phyloP scores from a whole-genome alignment of 169 alveolate genomes.

The Cryptosporidium ryanae region DNA sequence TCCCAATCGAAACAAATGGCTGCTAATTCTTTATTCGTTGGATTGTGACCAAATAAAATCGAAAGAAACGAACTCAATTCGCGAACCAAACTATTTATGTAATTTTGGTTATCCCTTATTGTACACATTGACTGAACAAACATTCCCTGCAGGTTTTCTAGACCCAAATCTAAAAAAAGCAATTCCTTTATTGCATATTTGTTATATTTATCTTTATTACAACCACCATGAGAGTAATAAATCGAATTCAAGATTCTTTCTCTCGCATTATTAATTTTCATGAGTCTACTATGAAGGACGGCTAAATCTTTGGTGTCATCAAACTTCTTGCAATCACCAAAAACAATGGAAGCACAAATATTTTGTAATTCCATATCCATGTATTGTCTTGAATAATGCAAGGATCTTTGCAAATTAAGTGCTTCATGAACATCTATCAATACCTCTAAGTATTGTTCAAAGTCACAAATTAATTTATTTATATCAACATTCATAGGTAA shows the following conservation, averaged over 20 bases:
- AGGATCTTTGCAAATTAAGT: conserved; percentile 80
- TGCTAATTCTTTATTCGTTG: conserved; percentile 76
- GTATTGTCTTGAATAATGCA: conserved; percentile 79
- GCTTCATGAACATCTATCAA: conserved; percentile 85
- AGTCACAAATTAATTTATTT: conserved; percentile 74
- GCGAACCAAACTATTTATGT: conserved; percentile 15
- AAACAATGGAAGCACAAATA: conserved; percentile 38
- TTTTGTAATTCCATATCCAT: conserved; percentile 74
- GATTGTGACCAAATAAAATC: conserved; percentile 70
- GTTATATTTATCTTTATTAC: conserved; percentile 27
- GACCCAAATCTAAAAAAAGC: conserved; percentile 83
- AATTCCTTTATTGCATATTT: conserved; percentile 82
- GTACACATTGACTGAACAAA: conserved; percentile 63
- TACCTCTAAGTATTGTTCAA: conserved; percentile 81
- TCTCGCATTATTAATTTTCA: conserved; percentile 31
- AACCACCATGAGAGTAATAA: conserved; percentile 43
- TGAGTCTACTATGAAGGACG: conserved; percentile 45
- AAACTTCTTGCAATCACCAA: conserved; percentile 55
- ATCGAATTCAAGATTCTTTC: conserved; percentile 36
- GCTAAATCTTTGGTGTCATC: conserved; percentile 43
- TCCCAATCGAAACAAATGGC: conserved; percentile 82
- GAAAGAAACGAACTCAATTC: conserved; percentile 54
- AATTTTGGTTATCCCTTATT: background rate
- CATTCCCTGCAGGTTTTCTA: conserved; percentile 77
- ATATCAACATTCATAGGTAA: conserved; percentile 70